Percentiles rank a stretch among this genome's conserved stretches.
phyloP scores from a whole-genome alignment of 2,329 filamentous ascomycete genomes.

The Microdochium paspali region DNA sequence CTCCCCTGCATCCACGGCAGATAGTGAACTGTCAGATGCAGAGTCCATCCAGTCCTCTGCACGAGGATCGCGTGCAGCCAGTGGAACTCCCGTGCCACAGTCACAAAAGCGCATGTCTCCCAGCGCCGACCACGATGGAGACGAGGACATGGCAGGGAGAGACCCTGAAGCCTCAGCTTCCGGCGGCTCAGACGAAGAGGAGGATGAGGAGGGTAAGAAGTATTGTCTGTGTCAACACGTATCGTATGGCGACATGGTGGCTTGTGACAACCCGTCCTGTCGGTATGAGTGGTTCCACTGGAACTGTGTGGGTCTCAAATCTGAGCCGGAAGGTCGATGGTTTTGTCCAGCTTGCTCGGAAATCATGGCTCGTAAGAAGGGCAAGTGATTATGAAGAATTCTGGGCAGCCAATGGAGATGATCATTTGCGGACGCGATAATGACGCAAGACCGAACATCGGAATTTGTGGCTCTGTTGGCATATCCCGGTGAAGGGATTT shows the following conservation, averaged over 20 bases:
- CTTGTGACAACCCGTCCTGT: constrained; percentile 76
- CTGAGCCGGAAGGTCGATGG: constrained; percentile 59
- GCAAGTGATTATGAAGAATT: too few relatives aligned
- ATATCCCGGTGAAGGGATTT: too few relatives aligned
- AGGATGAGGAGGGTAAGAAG: constrained; percentile 68
- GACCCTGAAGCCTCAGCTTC: constrained; percentile 42
- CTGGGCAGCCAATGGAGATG: too few relatives aligned
- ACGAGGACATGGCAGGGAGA: constrained; percentile 25
- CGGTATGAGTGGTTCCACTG: constrained; percentile 85
- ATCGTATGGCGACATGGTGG: constrained; percentile 82
- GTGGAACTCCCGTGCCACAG: constrained; percentile 21
- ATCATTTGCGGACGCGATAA: too few relatives aligned
- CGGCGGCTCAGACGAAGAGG: constrained; percentile 50
- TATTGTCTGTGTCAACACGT: constrained; percentile 80
- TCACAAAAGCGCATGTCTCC: constrained; percentile 3
- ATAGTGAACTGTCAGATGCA: constrained; percentile 57
- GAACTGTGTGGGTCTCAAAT: constrained; percentile 61
- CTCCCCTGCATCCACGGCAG: constrained; percentile 52
- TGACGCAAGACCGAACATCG: too few relatives aligned
- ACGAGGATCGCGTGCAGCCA: constrained; percentile 21
- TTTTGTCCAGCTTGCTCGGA: constrained; percentile 55
- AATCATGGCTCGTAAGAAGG: constrained; percentile 32
- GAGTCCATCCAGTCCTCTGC: constrained; percentile 43
- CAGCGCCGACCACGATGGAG: constrained; percentile 11
- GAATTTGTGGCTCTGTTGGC: too few relatives aligned